Percentiles rank a stretch among this genome's conserved stretches.
These are phyloP conservation scores for Babesia bovis DNA, from an alignment of 169 alveolate species.

Conservation along the genomic window DNA sequence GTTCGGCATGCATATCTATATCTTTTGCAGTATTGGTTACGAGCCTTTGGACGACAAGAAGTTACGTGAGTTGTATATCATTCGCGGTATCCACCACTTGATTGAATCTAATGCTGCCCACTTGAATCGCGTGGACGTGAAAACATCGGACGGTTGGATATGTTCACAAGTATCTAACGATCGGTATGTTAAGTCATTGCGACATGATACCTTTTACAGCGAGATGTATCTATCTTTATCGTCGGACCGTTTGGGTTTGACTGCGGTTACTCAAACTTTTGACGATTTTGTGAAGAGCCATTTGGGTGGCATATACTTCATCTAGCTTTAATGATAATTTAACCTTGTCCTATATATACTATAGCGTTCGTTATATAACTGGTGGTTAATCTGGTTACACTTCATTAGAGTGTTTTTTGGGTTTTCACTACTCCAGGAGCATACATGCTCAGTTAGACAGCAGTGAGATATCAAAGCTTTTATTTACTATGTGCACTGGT, in stretches of 20 bases:
- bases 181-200: background rate
- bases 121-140: constrained; percentile 23
- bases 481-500: constrained; percentile 55
- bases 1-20: too few relatives aligned
- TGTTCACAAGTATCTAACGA: constrained; percentile 32
- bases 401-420: background rate
- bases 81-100: constrained; percentile 36
- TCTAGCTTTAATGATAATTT: too few relatives aligned
- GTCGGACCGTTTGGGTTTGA: background rate
- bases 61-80: constrained; percentile 44
- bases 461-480: constrained; percentile 20
- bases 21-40: constrained; percentile 44
- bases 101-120: constrained; percentile 17
- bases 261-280: constrained; percentile 8
- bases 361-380: too few relatives aligned
- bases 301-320: constrained; percentile 58
- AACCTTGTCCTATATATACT: too few relatives aligned
- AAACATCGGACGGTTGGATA: constrained; percentile 32
- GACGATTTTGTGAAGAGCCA: constrained; percentile 44
- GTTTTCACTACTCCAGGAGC: background rate
- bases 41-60: constrained; percentile 37
- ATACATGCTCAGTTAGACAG: too few relatives aligned
- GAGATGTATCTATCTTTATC: constrained; percentile 30
- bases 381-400: background rate
- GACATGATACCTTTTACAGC: constrained; percentile 2